Evolutionary conservation across 2,329 filamentous ascomycete genomes (phyloP).

Genomic region (Kalmusia sp.): DNA sequence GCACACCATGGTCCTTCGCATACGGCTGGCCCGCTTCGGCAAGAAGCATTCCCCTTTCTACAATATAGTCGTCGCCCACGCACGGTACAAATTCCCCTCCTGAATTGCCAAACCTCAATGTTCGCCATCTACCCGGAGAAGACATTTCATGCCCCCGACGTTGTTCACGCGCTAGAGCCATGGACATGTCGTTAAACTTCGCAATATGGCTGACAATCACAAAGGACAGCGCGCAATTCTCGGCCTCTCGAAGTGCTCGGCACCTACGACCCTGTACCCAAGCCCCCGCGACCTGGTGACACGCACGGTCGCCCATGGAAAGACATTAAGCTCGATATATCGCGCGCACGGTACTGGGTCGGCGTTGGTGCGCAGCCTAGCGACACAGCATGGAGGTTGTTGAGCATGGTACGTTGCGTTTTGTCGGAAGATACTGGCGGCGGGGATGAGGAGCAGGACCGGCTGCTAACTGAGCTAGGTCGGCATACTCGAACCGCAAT

Average conservation of each 20-base stretch:
- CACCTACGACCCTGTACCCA: conserved; percentile 68
- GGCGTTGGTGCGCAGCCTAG: conserved; percentile 96
- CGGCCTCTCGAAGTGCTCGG: conserved; percentile 90
- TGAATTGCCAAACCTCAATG: no score
- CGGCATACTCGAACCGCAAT: conserved; percentile 47
- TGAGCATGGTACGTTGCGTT: conserved; percentile 78
- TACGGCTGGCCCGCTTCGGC: conserved; percentile 92
- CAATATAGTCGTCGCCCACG: conserved; percentile 96
- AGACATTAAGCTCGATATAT: conserved; percentile 84
- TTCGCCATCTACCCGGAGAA: no score
- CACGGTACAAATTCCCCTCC: no score
- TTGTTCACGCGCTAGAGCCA: no score
- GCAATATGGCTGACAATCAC: no score
- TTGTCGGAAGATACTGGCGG: no score
- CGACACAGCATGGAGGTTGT: conserved; percentile 84
- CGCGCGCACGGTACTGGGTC: conserved; percentile 91
- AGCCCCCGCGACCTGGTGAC: conserved; percentile 57
- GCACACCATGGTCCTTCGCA: conserved; percentile 83
- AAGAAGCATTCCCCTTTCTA: conserved; percentile 89
- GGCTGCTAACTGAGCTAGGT: conserved; percentile 28
- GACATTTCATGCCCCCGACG: no score
- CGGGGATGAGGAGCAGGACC: no score
- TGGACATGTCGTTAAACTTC: no score
- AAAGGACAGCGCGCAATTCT: conserved; percentile 82
- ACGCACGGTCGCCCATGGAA: conserved; percentile 75